Evolutionary conservation across 257 asterid species (phyloP), one percentile per base, ranked within the genome.

Genomic region (Solanum appendiculatum): DNA sequence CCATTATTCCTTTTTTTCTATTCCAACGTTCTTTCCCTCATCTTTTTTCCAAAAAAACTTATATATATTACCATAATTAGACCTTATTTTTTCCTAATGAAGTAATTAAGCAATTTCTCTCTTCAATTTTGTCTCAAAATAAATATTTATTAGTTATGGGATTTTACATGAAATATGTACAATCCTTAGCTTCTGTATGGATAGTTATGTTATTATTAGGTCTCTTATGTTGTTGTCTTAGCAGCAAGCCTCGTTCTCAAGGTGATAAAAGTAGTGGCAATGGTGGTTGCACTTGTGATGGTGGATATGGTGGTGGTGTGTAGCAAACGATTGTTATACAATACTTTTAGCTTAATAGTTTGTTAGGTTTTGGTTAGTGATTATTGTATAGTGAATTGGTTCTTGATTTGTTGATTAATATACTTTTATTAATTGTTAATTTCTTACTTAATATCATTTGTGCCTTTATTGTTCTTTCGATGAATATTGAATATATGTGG

Each of bases 251-350:
- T 16, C 83, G 82, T 34, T 56, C 74, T 18, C 91, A 63, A 25
- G 87, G 77, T 27, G 90, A 85, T 31, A 81, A 81, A 18, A 48
- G 21, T 82, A 42, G 83, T 15, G 85, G 78, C 5, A 73, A 60
- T 23, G 75, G 87, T 29, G 64, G 36, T 70, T 87, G 90, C 86
- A 75, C 86, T 73, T 89, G 90, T 40, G 91, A 89, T 29, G 91
- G 89, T 54, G 88, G 89, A 21, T 66, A 66, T 66, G 40, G n/a
- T 23, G 40, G n/a, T 23, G 78, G 42, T 8, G 27, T 70, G 5
- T 70, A 18, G n/a, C n/a, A n/a, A n/a, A n/a, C n/a, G 27, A 56
- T 56, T 8, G 64, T 21, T 56, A 56, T 56, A 56, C 27, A 27
- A 56, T 56, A 56, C 0, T 56, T 56, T 56, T 54, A 56, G 66